Base-by-base conservation (phyloP, 2,329 filamentous ascomycete genomes). In the Stromatinia cepivora region DNA sequence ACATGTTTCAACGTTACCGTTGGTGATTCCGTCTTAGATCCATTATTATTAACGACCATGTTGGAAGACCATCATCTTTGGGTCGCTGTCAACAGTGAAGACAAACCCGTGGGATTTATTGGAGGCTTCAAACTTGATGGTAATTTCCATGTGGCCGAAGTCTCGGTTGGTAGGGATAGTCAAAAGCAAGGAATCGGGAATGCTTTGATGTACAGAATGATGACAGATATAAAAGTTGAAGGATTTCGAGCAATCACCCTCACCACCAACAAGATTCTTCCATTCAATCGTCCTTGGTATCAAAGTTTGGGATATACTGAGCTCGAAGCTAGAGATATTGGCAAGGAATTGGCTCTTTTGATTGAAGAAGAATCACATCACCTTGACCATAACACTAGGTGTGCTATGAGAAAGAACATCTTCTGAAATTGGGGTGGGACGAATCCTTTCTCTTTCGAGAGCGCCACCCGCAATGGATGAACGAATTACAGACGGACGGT, bases 261-360 rank as follows among this genome's bases (percentile, higher is more conserved):
- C 36, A 77, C 76, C n/a, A 77, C 75, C 11, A 78, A 72, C 67
- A 72, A 70, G 71, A 65, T 72, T 67, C 65, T 77, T 31, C 72
- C 73, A 20, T 78, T 74, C 74, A 77, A 78, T 67, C 75, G 74
- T 34, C 76, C 75, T 56, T 78, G 75, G 75, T 78, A 76, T 70
- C 67, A 72, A 13, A 76, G 62, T 52, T 61, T 77, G 64, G 76
- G 76, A 8, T 77, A 77, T 66, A 34, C 71, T 13, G 74, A 77
- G 57, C 71, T 77, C 6, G 72, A 73, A 56, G 48, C 68, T 7
- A 67, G 72, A 42, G 73, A 75, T 10, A 71, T 70, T 45, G 63
- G 63, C 8, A 36, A 59, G 45, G 62, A 61, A 53, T 54, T 70
- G 63, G 39, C 34, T n/a, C n/a, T 22, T 46, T 28, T 61, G 13